A percentile compares a stretch with the other conserved stretches of the same genome.
phyloP scores from a whole-genome alignment of 768 basidiomycete species.

The Boletellus sp. region DNA sequence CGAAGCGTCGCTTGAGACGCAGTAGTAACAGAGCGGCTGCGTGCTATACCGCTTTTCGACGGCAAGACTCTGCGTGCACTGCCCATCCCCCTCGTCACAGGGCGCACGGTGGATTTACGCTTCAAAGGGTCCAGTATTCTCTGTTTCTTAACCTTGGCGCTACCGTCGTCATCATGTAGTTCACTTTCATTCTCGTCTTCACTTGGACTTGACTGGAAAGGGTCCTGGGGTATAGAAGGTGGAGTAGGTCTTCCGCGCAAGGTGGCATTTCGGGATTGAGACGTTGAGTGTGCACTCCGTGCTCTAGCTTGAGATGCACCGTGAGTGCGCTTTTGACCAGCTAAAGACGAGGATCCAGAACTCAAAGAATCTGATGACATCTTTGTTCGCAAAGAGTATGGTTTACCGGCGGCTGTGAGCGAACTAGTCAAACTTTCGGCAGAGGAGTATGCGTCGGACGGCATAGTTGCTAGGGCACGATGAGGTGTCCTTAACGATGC shows the following conservation, averaged over 20 bases:
- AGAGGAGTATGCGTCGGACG: slow-evolving; percentile 23
- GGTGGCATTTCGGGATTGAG: slow-evolving; percentile 24
- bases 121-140: slow-evolving; percentile 23
- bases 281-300: background rate
- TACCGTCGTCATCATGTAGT: slow-evolving; percentile 4
- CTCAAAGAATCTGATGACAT: slow-evolving; percentile 43
- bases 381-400: slow-evolving; percentile 36
- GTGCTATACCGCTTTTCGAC: slow-evolving; percentile 6
- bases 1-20: slow-evolving; percentile 9
- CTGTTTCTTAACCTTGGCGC: slow-evolving; percentile 22
- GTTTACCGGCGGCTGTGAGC: slow-evolving; percentile 38
- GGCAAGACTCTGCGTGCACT: slow-evolving; percentile 15
- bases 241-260: slow-evolving; percentile 22
- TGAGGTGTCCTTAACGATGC: slow-evolving; percentile 65
- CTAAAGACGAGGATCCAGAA: slow-evolving; percentile 35
- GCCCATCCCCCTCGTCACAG: slow-evolving; percentile 11
- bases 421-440: slow-evolving; percentile 29
- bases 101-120: slow-evolving; percentile 28
- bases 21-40: slow-evolving; percentile 9
- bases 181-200: slow-evolving; percentile 21
- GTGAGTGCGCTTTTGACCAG: slow-evolving; percentile 42
- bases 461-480: slow-evolving; percentile 23
- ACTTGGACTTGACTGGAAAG: slow-evolving; percentile 19
- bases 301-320: slow-evolving; percentile 5
- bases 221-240: slow-evolving; percentile 6